Evolutionary conservation across 2,329 filamentous ascomycete species (phyloP), one percentile per base, ranked within the genome.

Genomic region (Triangularia verruculosa): DNA sequence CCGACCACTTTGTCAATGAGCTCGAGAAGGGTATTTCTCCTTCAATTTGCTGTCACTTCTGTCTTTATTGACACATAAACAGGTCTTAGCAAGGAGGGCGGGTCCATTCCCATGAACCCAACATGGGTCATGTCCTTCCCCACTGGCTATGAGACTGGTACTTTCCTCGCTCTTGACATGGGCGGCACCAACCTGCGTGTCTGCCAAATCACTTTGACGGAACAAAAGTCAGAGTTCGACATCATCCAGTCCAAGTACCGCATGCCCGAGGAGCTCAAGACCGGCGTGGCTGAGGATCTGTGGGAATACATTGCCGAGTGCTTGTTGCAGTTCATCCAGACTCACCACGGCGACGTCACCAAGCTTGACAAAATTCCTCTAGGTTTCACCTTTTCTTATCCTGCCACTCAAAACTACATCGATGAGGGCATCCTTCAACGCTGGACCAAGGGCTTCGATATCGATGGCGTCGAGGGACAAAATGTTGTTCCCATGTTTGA

Each of bases 381-480:
- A 6, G 94, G 94, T 73, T 97, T 97, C 80, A 97, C 94, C 54
- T 98, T 98, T 80, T 96, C 92, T 3, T 97, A 97, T 76, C 94
- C 94, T 2, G 93, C 93, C 15, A 95, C 91, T 0, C 94, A 97
- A 77, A 87, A 96, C 71, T 94, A 93, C 78, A 93, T 97, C 73
- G 92, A 97, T 70, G 91, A 96, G 76, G 94, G 93, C 70, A 84
- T 97, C 43, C 84, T 97, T 63, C 93, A 97, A 78, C 88, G 93
- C 71, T 98, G 94, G 94, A 97, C 94, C 70, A 98, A 98, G 82
- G 94, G 94, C 2, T 97, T 97, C 74, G 93, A 97, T 74, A 96
- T 98, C 76, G 84, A 88, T 25, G 93, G 92, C 43, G 92, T 97
- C 53, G 93, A 97, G 80, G 93, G 93, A 60, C 72, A 94, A 57